Base-by-base conservation (phyloP, 179 eudicot species). In the Sideroxylon spinosum region DNA sequence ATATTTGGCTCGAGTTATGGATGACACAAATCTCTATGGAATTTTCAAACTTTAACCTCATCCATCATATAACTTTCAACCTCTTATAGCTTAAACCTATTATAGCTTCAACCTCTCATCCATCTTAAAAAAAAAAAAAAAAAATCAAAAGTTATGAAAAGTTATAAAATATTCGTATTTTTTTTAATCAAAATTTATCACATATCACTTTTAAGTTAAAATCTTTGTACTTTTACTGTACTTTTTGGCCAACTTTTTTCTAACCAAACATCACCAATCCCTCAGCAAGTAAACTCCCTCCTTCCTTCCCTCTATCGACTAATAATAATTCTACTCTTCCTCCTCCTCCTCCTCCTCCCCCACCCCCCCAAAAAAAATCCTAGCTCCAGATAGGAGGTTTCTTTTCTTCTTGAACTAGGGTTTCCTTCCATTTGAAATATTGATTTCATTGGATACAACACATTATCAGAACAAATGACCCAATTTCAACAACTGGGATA, bases 401-500 rank as follows among this genome's bases (percentile, higher is more conserved):
- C 1, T 29, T 29, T 19, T 22, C 32, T 25, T 57, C 23, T 73
- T 75, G 71, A 80, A 20, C 81, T 78, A 67, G 72, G 81, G 71
- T 73, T 71, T 79, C 53, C 37, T 29, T 29, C 37, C 37, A 29
- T 29, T 29, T 29, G 37, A 3, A 29, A 29, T 29, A 1, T 29
- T 29, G 37, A 29, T 29, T 29, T 29, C 37, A 29, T 29, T 29
- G 14, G 50, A 1, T 7, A 16, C 16, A 49, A 78, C 80, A 32
- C 13, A 78, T 63, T 57, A 49, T 78, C 59, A 64, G 10, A 19
- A n/a, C 66, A 68, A 72, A 66, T 44, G 10, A 25, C 32, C 65
- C 75, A 56, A 8, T 13, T 50, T 61, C 48, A 13, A 59, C 89
- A 90, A 75, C 85, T 90, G 4, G 93, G 93, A 60, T 90, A 90